These are phyloP conservation scores for Artemisia argyi DNA, from an alignment of 129 eudicot species.

Conservation along the genomic window DNA sequence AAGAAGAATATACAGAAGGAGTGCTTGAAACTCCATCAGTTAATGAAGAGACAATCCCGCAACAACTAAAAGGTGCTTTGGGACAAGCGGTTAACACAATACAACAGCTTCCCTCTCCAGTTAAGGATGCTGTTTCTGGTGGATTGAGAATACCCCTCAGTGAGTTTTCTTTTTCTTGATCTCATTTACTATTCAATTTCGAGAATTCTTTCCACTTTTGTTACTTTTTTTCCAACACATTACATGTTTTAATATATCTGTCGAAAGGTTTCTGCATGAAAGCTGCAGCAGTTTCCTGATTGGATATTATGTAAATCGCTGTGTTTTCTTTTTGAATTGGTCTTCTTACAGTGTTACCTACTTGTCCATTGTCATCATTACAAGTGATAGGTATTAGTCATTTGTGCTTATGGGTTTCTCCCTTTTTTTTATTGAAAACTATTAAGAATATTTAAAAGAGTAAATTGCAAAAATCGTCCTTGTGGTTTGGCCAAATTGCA, in stretches of 20 bases:
- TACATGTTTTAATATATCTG: not conserved
- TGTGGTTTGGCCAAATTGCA: too few relatives aligned
- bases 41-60: slow-evolving; percentile 69
- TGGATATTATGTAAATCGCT: not conserved
- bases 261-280: not conserved
- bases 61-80: slow-evolving; percentile 69
- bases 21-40: slow-evolving; percentile 69
- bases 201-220: too few relatives aligned
- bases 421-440: not conserved
- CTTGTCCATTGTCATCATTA: not conserved
- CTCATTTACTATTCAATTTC: not conserved
- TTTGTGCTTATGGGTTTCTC: not conserved
- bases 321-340: not conserved
- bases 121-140: slow-evolving; percentile 57
- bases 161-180: slow-evolving; percentile 37
- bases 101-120: slow-evolving; percentile 82
- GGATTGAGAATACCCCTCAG: slow-evolving; percentile 81
- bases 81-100: slow-evolving; percentile 69
- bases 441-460: not conserved
- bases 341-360: not conserved
- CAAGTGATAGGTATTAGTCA: not conserved
- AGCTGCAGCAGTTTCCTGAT: not conserved
- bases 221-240: not conserved
- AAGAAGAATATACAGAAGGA: slow-evolving; percentile 86
- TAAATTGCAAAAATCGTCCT: too few relatives aligned